A percentile compares a stretch with the other conserved stretches of the same genome.
Evolutionary conservation across 805 yeast species (phyloP).

Genomic region (Candida tammaniensis): DNA sequence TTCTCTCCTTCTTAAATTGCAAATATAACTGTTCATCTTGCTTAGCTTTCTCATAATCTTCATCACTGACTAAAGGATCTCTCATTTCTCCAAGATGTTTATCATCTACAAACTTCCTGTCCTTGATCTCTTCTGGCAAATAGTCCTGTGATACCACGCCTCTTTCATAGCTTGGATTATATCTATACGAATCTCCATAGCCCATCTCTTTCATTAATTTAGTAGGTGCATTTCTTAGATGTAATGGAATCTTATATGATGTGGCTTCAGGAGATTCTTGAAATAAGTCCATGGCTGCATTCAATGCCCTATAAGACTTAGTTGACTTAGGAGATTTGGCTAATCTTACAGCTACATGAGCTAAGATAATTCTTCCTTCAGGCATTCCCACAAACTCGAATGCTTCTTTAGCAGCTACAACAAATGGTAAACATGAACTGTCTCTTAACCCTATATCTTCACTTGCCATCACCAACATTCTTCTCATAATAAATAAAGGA

Average conservation of each 20-base stretch:
- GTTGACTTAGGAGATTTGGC: conserved; percentile 86
- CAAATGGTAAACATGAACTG: conserved; percentile 80
- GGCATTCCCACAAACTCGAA: conserved; percentile 92
- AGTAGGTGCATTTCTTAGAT: conserved; percentile 94
- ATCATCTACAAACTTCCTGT: conserved; percentile 48
- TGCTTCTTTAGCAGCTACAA: conserved; percentile 80
- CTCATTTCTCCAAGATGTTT: conserved; percentile 49
- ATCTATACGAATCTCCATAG: conserved; percentile 80
- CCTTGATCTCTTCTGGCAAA: conserved; percentile 59
- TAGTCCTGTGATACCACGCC: conserved; percentile 76
- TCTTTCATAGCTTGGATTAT: conserved; percentile 74
- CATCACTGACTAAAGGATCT: conserved; percentile 18
- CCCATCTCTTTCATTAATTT: conserved; percentile 85
- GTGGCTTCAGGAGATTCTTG: conserved; percentile 56
- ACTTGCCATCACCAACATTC: conserved; percentile 93
- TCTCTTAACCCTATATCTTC: conserved; percentile 92
- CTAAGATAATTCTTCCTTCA: conserved; percentile 84
- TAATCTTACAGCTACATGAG: conserved; percentile 89
- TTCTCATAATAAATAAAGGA: conserved; percentile 81
- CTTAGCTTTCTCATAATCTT: conserved; percentile 12
- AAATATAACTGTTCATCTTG: conserved; percentile 18
- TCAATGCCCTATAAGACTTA: conserved; percentile 78
- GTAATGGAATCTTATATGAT: conserved; percentile 70
- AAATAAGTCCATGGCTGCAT: conserved; percentile 58
- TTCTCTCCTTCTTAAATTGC: conserved; percentile 16